Evolutionary conservation across 257 asterid species (phyloP), one percentile per base, ranked within the genome.

Genomic region (Apocynum venetum): DNA sequence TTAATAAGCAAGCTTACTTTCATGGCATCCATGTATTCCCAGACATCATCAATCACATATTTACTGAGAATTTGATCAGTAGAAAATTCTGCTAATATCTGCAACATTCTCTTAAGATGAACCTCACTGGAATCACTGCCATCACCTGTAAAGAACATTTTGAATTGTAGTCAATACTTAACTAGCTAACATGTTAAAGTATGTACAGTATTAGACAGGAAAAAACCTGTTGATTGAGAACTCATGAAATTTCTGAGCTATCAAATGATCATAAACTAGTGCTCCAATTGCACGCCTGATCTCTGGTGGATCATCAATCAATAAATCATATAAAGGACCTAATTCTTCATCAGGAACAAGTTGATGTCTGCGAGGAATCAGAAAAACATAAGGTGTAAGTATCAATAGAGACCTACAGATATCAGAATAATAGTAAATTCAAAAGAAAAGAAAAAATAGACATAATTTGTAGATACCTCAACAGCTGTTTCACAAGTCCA

Each of bases 11-110:
- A 56, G 82, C 97, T 20, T 87, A 96, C 99, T 87, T 91, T 96
- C 98, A 96, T 93, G 83, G 98, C 98, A 79, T 83, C 93, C 99
- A 96, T 96, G 91, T 93, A 96, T 79, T 93, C 99, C 99, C 98
- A 96, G 81, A 96, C 89, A 84, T 93, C 99, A 63, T 96, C 99
- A 59, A 96, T 96, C 81, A 96, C 99, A 72, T 93, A 96, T 70
- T 90, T 88, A 83, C 94, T 89, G 85, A 96, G 87, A 81, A 93
- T 89, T 76, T 92, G 97, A 71, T 96, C 99, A 4, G 96, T 85
- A 61, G 98, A 85, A 80, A 96, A 96, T 83, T 96, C 98, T 82
- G 89, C 91, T 68, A 96, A 89, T 82, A 96, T 96, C 84, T 91
- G 96, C 68, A 93, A 82, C 92, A 96, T 92, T 86, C 99, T 90